phyloP scores from a whole-genome alignment of 371 early-diverging fungal species.

The Massospora cicadina region DNA sequence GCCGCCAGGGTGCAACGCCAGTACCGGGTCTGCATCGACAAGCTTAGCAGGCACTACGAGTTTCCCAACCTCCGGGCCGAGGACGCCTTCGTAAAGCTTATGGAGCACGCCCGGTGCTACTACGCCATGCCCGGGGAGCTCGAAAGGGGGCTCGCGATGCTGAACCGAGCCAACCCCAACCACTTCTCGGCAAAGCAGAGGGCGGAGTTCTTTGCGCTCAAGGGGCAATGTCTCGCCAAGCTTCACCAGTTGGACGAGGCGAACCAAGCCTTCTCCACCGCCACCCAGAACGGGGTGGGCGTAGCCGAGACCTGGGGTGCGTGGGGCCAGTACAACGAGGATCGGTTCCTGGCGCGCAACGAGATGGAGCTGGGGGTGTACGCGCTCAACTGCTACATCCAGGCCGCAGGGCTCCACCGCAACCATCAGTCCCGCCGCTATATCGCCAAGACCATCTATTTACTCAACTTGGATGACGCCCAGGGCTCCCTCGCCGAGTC shows the following conservation, averaged over 20 bases:
- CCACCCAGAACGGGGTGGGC: conserved; percentile 77
- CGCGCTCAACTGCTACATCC: conserved; percentile 92
- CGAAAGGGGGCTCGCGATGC: conserved; percentile 87
- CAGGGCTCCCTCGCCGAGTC: conserved; percentile 52
- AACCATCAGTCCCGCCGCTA: conserved; percentile 75
- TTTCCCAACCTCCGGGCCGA: conserved; percentile 98
- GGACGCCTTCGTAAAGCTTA: conserved; percentile 93
- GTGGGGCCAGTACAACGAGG: conserved; percentile 92
- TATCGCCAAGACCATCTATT: conserved; percentile 80
- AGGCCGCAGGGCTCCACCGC: conserved; percentile 81
- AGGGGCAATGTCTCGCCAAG: conserved; percentile 87
- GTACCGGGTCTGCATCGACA: conserved; percentile 82
- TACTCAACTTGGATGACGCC: conserved; percentile 80
- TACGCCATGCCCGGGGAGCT: conserved; percentile 68
- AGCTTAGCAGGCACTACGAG: conserved; percentile 91
- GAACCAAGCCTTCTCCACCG: conserved; percentile 80
- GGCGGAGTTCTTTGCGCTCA: conserved; percentile 95
- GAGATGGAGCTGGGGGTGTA: conserved; percentile 68
- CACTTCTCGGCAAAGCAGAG: conserved; percentile 88
- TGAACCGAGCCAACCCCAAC: conserved; percentile 94
- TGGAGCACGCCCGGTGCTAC: conserved; percentile 97
- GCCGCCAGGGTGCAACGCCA: conserved; percentile 94
- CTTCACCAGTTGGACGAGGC: conserved; percentile 76
- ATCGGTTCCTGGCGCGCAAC: conserved; percentile 38
- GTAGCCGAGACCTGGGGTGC: conserved; percentile 92